Evolutionary conservation across 164 flowering plant genomes (phyloP).

Genomic region (Umbilicus rupestris): DNA sequence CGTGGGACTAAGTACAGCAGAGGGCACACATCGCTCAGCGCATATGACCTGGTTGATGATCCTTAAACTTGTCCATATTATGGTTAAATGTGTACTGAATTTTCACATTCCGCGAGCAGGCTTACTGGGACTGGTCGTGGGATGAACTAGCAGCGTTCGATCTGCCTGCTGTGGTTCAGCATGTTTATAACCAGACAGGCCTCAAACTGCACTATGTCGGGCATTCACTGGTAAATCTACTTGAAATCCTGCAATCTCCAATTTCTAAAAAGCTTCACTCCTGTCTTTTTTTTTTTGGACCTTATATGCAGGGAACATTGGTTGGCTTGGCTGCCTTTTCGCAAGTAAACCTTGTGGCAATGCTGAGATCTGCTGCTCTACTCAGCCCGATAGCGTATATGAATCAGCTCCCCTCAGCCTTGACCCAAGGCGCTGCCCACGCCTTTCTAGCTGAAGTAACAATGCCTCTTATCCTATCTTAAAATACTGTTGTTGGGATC

Average conservation of each 20-base stretch:
- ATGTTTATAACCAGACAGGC: constrained; percentile 42
- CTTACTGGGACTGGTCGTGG: constrained; percentile 95
- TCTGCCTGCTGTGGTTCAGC: constrained; percentile 51
- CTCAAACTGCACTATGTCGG: constrained; percentile 75
- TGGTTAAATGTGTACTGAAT: background rate
- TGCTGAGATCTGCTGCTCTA: constrained; percentile 57
- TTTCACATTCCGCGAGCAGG: constrained; percentile 21
- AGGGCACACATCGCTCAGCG: constrained; percentile 43
- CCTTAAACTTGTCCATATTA: background rate
- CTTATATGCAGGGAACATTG: constrained; percentile 53
- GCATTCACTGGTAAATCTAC: constrained; percentile 56
- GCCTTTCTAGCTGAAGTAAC: constrained; percentile 48
- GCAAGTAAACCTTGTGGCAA: constrained; percentile 27
- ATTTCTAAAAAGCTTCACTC: background rate
- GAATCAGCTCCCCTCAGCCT: constrained; percentile 39
- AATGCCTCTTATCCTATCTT: background rate
- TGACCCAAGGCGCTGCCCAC: constrained; percentile 44
- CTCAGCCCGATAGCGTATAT: constrained; percentile 71
- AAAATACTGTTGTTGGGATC: background rate
- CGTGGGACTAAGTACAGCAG: constrained; percentile 66
- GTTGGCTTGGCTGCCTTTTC: constrained; percentile 60
- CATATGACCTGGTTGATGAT: constrained; percentile 31
- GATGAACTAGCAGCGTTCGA: constrained; percentile 63
- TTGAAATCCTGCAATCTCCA: background rate
- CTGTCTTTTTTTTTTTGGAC: background rate